Evolutionary conservation across 352 stramenopile species (phyloP).

Genomic region (Blastocystis sp.): DNA sequence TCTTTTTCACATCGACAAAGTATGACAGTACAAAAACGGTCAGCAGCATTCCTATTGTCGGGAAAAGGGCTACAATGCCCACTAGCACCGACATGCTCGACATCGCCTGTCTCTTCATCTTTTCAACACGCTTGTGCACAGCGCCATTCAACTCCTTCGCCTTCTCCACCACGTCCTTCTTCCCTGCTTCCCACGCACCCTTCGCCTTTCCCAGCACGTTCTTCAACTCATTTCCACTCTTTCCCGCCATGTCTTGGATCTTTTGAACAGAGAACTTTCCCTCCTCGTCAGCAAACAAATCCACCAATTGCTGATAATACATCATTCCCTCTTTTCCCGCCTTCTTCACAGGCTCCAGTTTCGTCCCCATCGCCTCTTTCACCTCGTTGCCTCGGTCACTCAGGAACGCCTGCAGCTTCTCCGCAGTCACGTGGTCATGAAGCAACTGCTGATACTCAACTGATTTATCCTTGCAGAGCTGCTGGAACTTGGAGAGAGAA

Average conservation of each 20-base stretch:
- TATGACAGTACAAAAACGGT: neutral
- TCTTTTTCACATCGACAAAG: neutral
- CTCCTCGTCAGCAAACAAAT: neutral
- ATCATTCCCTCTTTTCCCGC: neutral
- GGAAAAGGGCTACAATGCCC: neutral
- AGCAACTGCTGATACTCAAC: conserved; percentile 18
- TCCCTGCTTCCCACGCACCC: neutral
- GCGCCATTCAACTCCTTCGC: neutral
- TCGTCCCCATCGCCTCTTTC: neutral
- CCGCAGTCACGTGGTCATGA: conserved; percentile 31
- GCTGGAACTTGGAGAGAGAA: conserved; percentile 41
- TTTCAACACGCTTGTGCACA: neutral
- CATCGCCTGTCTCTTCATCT: neutral
- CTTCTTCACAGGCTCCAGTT: neutral
- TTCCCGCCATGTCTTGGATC: neutral
- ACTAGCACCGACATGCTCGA: neutral
- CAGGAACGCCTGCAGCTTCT: conserved; percentile 26
- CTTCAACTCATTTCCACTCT: conserved; percentile 22
- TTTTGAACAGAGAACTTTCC: neutral
- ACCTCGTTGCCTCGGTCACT: neutral
- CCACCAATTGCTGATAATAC: conserved; percentile 7
- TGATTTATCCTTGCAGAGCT: neutral
- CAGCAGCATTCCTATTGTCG: neutral
- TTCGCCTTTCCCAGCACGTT: neutral
- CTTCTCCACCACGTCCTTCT: conserved; percentile 31